These are phyloP conservation scores for Crucihimalaya himalaica DNA, from an alignment of 345 rosid genomes.

Conservation along the genomic window DNA sequence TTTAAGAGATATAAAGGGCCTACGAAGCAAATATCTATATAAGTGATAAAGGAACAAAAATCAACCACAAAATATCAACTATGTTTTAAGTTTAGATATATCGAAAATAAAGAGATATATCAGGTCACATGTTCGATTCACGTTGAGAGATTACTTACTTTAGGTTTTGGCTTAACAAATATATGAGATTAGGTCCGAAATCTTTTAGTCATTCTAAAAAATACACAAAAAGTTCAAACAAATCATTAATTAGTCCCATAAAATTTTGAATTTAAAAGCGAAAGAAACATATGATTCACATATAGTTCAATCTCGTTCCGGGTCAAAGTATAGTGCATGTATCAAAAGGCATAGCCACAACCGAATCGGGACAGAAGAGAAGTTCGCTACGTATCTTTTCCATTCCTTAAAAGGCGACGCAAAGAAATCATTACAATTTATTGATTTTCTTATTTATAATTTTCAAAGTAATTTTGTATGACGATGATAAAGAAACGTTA, in stretches of 20 bases:
- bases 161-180: too few relatives aligned
- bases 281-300: background rate
- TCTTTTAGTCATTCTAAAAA: too few relatives aligned
- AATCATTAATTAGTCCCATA: too few relatives aligned
- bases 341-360: background rate
- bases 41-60: background rate
- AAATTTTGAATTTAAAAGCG: too few relatives aligned
- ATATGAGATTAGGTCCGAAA: too few relatives aligned
- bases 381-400: constrained; percentile 19
- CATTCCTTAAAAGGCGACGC: background rate
- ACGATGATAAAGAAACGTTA: background rate
- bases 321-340: background rate
- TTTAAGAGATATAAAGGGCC: background rate
- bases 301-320: background rate
- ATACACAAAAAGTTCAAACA: too few relatives aligned
- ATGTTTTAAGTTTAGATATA: too few relatives aligned
- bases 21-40: background rate
- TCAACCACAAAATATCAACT: background rate
- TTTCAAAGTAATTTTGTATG: background rate
- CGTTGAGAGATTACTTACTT: too few relatives aligned
- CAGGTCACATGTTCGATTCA: too few relatives aligned
- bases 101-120: too few relatives aligned
- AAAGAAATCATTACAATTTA: background rate
- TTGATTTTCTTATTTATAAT: background rate
- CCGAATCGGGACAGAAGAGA: background rate